Evolutionary conservation across 2,329 filamentous ascomycete species (phyloP).

Genomic region (Ceratocystis harringtonii): DNA sequence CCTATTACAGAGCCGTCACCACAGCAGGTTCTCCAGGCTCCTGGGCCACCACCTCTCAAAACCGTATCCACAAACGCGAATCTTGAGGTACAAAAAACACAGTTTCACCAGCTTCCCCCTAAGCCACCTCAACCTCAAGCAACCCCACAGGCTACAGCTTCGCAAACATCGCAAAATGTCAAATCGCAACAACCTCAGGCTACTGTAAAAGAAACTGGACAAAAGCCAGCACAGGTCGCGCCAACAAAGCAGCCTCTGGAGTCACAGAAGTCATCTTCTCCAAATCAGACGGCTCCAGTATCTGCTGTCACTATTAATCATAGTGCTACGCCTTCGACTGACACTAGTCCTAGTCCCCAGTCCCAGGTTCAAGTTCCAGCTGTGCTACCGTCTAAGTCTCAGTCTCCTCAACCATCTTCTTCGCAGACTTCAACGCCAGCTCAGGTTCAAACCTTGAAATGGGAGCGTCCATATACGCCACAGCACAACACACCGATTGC

Average conservation of each 20-base stretch:
- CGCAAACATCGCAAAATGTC: neutral
- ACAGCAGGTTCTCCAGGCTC: constrained; percentile 14
- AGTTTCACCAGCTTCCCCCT: constrained; percentile 22
- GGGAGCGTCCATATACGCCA: constrained; percentile 10
- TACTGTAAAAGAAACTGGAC: neutral
- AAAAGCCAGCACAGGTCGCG: neutral
- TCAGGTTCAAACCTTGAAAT: constrained; percentile 6
- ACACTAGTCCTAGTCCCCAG: neutral
- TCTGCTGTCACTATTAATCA: neutral
- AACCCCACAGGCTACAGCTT: neutral
- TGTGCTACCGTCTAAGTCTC: constrained; percentile 17
- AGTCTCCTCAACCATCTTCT: neutral
- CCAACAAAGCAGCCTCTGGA: neutral
- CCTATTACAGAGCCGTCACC: neutral
- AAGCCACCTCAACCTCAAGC: constrained; percentile 6
- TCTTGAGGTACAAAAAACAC: constrained; percentile 24
- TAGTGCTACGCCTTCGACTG: neutral
- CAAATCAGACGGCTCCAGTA: neutral
- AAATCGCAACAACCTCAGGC: neutral
- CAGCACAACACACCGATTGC: constrained; percentile 10
- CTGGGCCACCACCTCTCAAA: neutral
- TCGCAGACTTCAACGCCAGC: neutral
- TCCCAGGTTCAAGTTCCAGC: neutral
- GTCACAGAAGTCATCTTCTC: neutral
- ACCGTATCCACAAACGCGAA: constrained; percentile 14